These are phyloP conservation scores for Lentinula sp. DNA, from an alignment of 768 basidiomycete genomes.

Conservation along the genomic window DNA sequence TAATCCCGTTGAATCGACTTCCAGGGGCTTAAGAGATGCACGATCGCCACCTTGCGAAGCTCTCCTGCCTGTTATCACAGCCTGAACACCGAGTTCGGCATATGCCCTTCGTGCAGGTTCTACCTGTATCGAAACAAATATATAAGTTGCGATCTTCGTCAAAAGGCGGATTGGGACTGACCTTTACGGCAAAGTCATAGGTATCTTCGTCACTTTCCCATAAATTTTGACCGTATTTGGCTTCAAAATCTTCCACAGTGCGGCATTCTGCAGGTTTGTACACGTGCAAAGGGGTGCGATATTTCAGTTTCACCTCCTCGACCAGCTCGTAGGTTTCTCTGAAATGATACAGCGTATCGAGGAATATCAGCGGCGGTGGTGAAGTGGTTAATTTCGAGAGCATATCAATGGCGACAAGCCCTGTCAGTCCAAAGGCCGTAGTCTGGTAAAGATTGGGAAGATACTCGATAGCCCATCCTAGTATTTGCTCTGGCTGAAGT, in stretches of 20 bases:
- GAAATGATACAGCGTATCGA: slow-evolving; percentile 97
- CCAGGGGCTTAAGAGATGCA: slow-evolving; percentile 74
- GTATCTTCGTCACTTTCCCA: slow-evolving; percentile 86
- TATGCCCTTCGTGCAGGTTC: slow-evolving; percentile 93
- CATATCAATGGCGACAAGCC: slow-evolving; percentile 93
- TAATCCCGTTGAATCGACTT: slow-evolving; percentile 85
- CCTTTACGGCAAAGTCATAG: slow-evolving; percentile 94
- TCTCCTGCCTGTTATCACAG: slow-evolving; percentile 93
- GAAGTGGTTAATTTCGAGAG: slow-evolving; percentile 69
- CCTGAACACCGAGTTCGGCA: slow-evolving; percentile 64
- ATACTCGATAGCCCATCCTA: slow-evolving; percentile 78
- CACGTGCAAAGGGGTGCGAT: slow-evolving; percentile 66
- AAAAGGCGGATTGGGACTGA: slow-evolving; percentile 21
- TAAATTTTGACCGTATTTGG: slow-evolving; percentile 67
- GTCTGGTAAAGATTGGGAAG: slow-evolving; percentile 86
- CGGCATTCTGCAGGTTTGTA: slow-evolving; percentile 74
- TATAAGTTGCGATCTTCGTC: neutral
- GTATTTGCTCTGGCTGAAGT: slow-evolving; percentile 77
- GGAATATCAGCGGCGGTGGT: slow-evolving; percentile 85
- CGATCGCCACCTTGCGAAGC: slow-evolving; percentile 93
- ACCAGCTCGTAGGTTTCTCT: slow-evolving; percentile 87
- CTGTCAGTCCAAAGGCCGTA: slow-evolving; percentile 94
- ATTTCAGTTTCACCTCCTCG: slow-evolving; percentile 70
- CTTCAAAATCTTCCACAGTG: slow-evolving; percentile 70
- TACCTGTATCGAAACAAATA: slow-evolving; percentile 43